phyloP scores from a whole-genome alignment of 768 basidiomycete genomes.

The Saitozyma sp. region DNA sequence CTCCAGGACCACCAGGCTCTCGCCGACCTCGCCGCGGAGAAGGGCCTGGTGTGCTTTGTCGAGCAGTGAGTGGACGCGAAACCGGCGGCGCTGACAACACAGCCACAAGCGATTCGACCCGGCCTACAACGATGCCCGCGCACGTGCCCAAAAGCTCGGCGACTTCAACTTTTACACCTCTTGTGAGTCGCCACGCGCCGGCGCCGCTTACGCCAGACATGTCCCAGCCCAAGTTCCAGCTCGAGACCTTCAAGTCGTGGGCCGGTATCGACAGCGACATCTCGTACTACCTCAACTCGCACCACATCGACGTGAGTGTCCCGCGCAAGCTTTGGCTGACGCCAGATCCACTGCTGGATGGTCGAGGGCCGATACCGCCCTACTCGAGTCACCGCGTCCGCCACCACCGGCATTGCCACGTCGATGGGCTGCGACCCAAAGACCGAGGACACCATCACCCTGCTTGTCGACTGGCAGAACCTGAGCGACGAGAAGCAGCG shows the following conservation, averaged over 20 bases:
- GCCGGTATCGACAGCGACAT: conserved; percentile 93
- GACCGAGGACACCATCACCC: conserved; percentile 93
- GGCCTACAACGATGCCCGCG: conserved; percentile 86
- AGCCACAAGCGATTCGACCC: conserved; percentile 64
- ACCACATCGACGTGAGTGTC: conserved; percentile 66
- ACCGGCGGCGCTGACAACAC: conserved; percentile 6
- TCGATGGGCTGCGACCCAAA: conserved; percentile 65
- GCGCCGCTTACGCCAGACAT: conserved; percentile 60
- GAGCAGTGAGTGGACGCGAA: conserved; percentile 66
- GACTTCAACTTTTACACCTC: conserved; percentile 95
- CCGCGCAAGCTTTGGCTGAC: background rate
- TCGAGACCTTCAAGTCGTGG: conserved; percentile 93
- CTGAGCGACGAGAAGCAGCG: conserved; percentile 68
- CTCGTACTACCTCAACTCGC: conserved; percentile 92
- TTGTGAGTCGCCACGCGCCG: conserved; percentile 47
- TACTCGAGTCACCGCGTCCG: conserved; percentile 76
- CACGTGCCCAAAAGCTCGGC: conserved; percentile 66
- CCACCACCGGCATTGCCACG: conserved; percentile 86
- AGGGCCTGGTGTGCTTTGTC: conserved; percentile 85
- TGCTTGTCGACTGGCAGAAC: conserved; percentile 91
- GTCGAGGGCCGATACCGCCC: conserved; percentile 54
- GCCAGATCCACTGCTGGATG: conserved; percentile 58
- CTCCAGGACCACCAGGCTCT: conserved; percentile 78
- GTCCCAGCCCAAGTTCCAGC: conserved; percentile 93
- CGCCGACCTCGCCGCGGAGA: conserved; percentile 71